Conservation (phyloP, 2,329 filamentous ascomycete genomes). For the Alternaria viburni region DNA sequence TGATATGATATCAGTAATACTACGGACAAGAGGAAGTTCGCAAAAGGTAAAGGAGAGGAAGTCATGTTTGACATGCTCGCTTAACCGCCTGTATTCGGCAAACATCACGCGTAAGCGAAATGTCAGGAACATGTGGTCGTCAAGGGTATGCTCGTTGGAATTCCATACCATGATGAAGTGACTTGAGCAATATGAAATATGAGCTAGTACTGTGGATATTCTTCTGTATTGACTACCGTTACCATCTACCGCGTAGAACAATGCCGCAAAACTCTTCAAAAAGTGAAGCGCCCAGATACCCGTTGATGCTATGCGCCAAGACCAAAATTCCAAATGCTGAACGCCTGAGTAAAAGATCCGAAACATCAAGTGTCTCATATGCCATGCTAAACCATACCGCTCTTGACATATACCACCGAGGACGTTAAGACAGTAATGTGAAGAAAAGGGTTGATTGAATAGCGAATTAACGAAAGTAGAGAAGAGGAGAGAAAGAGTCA, state of each 20-base stretch:
- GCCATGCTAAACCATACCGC: background rate
- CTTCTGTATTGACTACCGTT: background rate
- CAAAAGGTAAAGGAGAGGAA: background rate
- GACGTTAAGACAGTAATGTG: background rate
- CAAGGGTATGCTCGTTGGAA: background rate
- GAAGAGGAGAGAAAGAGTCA: constrained; percentile 13
- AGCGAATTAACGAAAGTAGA: constrained; percentile 33
- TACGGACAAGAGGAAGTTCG: background rate
- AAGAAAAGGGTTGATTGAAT: constrained; percentile 8
- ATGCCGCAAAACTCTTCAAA: background rate
- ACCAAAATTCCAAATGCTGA: background rate
- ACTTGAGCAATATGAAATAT: background rate
- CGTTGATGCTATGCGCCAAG: background rate
- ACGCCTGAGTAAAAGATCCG: background rate
- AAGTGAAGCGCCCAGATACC: background rate
- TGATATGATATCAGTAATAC: background rate
- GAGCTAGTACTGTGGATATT: background rate
- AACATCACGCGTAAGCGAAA: background rate
- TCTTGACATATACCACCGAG: background rate
- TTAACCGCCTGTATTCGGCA: background rate
- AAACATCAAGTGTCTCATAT: constrained; percentile 4
- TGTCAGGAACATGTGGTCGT: background rate
- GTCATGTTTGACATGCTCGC: background rate
- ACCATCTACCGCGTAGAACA: background rate
- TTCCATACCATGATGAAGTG: background rate